A percentile compares a stretch with the other conserved stretches of the same genome.
Conservation (phyloP, 148 eudicot genomes). For the Chenopodium berlandieri region DNA sequence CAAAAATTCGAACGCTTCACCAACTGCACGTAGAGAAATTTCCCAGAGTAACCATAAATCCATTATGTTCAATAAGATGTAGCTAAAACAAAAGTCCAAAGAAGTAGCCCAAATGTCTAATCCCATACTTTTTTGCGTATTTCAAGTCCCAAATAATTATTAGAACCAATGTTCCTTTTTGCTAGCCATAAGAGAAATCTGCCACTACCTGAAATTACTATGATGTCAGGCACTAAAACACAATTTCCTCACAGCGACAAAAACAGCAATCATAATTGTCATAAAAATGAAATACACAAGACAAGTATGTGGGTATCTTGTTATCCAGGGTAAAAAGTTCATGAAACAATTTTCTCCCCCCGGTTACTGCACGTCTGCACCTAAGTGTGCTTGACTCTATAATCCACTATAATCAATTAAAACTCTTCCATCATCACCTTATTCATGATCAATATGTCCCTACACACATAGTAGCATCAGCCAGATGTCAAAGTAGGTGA, state of each 20-base stretch:
- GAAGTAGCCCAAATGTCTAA: constrained; percentile 24
- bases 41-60: neutral
- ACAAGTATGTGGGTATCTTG: neutral
- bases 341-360: neutral
- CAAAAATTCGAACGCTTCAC: constrained; percentile 78
- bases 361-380: neutral
- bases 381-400: neutral
- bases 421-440: neutral
- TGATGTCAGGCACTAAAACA: constrained; percentile 13
- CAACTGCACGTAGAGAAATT: constrained; percentile 53
- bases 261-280: too few species aligned
- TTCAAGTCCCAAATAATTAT: constrained; percentile 88
- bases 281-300: neutral
- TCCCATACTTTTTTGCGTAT: constrained; percentile 75
- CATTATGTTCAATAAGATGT: constrained; percentile 11
- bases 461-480: neutral
- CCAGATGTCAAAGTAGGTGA: neutral
- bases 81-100: constrained; percentile 19
- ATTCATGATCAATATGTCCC: too few species aligned
- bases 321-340: neutral
- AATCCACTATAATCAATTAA: neutral
- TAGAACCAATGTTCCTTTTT: constrained; percentile 54
- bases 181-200: constrained; percentile 96
- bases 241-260: neutral
- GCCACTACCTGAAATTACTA: constrained; percentile 73